phyloP scores from a whole-genome alignment of 352 stramenopile genomes.

The Phytophthora meadii region DNA sequence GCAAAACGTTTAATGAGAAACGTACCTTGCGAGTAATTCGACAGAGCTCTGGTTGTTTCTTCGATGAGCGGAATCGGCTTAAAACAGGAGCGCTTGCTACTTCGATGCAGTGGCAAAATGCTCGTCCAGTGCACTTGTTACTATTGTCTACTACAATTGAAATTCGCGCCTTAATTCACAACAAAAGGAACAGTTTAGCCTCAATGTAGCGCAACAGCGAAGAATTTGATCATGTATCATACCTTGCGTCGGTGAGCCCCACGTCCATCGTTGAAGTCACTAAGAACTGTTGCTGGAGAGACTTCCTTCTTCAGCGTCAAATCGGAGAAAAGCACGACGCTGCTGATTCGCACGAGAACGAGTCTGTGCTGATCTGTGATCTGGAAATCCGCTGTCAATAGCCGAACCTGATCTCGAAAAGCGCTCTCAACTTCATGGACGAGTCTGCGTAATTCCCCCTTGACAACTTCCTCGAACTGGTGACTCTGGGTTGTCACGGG shows the following conservation, averaged over 20 bases:
- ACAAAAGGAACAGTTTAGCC: conserved; percentile 1
- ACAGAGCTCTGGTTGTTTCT: conserved; percentile 45
- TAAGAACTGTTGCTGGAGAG: background rate
- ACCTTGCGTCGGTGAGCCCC: conserved; percentile 16
- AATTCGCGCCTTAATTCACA: conserved; percentile 13
- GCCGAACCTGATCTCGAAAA: conserved; percentile 49
- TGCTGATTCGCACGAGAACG: conserved; percentile 60
- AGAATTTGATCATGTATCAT: conserved; percentile 1
- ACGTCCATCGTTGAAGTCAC: background rate
- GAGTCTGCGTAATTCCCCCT: conserved; percentile 51
- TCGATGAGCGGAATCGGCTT: conserved; percentile 22
- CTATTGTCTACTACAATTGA: conserved; percentile 18
- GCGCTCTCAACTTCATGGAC: conserved; percentile 54
- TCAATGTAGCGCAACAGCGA: background rate
- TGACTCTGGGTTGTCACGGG: conserved; percentile 25
- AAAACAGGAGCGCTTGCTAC: conserved; percentile 11
- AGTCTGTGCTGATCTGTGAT: conserved; percentile 62
- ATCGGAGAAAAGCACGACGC: conserved; percentile 67
- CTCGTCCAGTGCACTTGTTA: conserved; percentile 44
- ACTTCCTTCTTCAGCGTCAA: conserved; percentile 35
- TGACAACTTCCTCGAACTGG: conserved; percentile 56
- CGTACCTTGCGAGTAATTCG: conserved; percentile 69
- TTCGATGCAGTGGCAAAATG: conserved; percentile 60
- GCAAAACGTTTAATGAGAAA: background rate
- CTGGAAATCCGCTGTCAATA: conserved; percentile 65